Evolutionary conservation across 2,329 filamentous ascomycete species (phyloP).

Genomic region (Trichoderma koningii): DNA sequence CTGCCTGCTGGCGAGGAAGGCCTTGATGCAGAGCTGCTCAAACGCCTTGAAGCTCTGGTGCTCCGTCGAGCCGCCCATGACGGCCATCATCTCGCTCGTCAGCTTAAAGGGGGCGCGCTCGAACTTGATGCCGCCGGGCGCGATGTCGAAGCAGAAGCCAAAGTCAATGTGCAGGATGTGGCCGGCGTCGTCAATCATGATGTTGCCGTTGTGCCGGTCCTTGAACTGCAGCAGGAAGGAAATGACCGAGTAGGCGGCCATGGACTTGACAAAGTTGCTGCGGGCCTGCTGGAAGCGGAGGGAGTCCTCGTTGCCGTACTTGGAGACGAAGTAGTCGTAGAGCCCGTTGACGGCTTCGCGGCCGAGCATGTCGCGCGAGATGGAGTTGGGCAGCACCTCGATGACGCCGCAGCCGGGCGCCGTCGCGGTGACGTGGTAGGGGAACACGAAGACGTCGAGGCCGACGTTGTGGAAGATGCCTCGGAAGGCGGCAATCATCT

Average conservation of each 20-base stretch:
- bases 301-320: constrained; percentile 95
- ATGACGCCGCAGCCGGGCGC: constrained; percentile 97
- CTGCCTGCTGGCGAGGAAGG: constrained; percentile 84
- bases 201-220: constrained; percentile 98
- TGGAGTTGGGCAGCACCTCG: constrained; percentile 95
- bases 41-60: constrained; percentile 94
- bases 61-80: constrained; percentile 87
- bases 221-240: constrained; percentile 98
- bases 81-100: constrained; percentile 95
- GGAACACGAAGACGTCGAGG: constrained; percentile 94
- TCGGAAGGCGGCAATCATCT: constrained; percentile 97
- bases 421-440: constrained; percentile 95
- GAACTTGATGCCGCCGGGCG: constrained; percentile 93
- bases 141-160: constrained; percentile 99
- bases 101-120: constrained; percentile 98
- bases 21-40: constrained; percentile 93
- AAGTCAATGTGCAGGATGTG: constrained; percentile 99
- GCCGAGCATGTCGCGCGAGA: constrained; percentile 97
- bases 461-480: constrained; percentile 96
- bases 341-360: constrained; percentile 97
- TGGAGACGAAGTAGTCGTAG: constrained; percentile 97
- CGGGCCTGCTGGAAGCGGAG: constrained; percentile 93
- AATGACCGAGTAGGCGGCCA: constrained; percentile 98
- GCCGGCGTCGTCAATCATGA: constrained; percentile 97
- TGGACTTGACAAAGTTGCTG: constrained; percentile 97